Evolutionary conservation across 2,329 filamentous ascomycete species (phyloP).

Genomic region (Tolypocladium paradoxum): DNA sequence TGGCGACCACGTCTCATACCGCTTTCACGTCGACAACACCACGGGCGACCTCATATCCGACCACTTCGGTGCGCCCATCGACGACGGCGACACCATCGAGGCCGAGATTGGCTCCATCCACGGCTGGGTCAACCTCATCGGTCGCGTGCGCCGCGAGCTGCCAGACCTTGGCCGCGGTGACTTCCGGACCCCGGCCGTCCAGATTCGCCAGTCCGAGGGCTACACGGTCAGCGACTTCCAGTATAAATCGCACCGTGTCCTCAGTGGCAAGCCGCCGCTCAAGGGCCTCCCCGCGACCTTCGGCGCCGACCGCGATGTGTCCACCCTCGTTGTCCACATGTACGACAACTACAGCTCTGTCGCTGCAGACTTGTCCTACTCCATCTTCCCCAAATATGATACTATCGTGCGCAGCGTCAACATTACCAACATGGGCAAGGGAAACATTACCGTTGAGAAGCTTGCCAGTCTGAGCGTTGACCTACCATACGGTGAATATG

Average conservation of each 20-base stretch:
- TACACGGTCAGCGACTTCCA: slow-evolving; percentile 47
- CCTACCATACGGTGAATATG: slow-evolving; percentile 46
- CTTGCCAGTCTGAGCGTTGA: slow-evolving; percentile 52
- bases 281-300: slow-evolving; percentile 49
- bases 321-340: slow-evolving; percentile 46
- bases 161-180: slow-evolving; percentile 55
- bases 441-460: slow-evolving; percentile 41
- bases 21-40: slow-evolving; percentile 48
- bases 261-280: slow-evolving; percentile 44
- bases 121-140: slow-evolving; percentile 43
- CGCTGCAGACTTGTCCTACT: slow-evolving; percentile 49
- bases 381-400: slow-evolving; percentile 50
- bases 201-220: slow-evolving; percentile 47
- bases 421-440: slow-evolving; percentile 46
- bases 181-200: slow-evolving; percentile 49
- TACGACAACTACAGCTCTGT: slow-evolving; percentile 49
- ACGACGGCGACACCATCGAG: slow-evolving; percentile 34
- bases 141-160: slow-evolving; percentile 48
- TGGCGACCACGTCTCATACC: slow-evolving; percentile 46
- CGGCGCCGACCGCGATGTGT: slow-evolving; percentile 42
- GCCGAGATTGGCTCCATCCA: slow-evolving; percentile 24
- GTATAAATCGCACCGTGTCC: slow-evolving; percentile 46
- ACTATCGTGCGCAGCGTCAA: slow-evolving; percentile 51
- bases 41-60: slow-evolving; percentile 48
- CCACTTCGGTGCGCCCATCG: slow-evolving; percentile 47